A percentile compares a stretch with the other conserved stretches of the same genome.
These are phyloP conservation scores for Sanghuangporus weigelae DNA, from an alignment of 1,284 basidiomycete genomes.

Conservation along the genomic window DNA sequence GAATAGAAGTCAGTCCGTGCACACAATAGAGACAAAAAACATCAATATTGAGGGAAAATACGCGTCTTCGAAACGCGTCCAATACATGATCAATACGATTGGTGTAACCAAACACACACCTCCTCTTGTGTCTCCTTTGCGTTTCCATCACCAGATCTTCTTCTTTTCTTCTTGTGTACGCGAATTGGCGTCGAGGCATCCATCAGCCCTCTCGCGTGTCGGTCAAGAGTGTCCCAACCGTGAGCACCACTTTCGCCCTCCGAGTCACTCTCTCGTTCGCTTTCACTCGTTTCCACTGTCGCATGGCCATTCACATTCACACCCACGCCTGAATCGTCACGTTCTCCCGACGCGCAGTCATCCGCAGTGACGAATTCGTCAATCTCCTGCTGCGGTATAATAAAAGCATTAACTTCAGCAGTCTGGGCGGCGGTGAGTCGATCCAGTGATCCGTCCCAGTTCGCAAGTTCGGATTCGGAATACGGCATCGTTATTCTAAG, in stretches of 20 bases:
- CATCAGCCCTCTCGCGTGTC: not conserved
- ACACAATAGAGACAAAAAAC: not conserved
- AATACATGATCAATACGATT: not conserved
- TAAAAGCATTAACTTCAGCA: not conserved
- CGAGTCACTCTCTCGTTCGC: not conserved
- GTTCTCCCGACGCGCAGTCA: not conserved
- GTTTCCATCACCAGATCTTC: not conserved
- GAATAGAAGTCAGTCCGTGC: not conserved
- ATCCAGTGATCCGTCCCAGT: slow-evolving; percentile 15
- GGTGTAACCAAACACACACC: not conserved
- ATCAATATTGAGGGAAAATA: not conserved
- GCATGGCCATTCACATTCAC: not conserved
- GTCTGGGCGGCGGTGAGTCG: not conserved
- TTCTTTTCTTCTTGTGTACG: not conserved
- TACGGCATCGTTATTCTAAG: slow-evolving; percentile 9
- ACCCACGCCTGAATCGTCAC: not conserved
- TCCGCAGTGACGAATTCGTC: not conserved
- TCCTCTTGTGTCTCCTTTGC: not conserved
- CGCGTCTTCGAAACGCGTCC: not conserved
- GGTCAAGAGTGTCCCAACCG: not conserved
- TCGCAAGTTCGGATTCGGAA: slow-evolving; percentile 14
- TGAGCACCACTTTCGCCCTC: not conserved
- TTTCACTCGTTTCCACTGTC: not conserved
- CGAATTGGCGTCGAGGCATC: not conserved
- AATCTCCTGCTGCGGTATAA: not conserved